A percentile compares a stretch with the other conserved stretches of the same genome.
Conservation (phyloP, 768 basidiomycete genomes). For the Mycena pura region DNA sequence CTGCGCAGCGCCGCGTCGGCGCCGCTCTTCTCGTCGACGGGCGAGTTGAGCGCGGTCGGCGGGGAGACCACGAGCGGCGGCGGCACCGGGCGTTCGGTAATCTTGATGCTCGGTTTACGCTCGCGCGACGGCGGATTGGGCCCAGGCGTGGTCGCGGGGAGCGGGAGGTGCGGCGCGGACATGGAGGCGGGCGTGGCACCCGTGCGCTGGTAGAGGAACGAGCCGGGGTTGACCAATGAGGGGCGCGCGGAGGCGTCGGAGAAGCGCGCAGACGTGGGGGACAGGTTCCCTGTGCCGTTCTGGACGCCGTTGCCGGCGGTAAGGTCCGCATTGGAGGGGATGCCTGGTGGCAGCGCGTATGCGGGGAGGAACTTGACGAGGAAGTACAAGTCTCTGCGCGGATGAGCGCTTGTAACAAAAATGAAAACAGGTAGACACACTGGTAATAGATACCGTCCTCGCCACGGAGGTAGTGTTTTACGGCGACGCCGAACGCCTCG, state of each 20-base stretch:
- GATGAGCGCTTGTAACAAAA: neutral
- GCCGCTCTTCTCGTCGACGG: conserved; percentile 17
- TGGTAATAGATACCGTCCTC: conserved; percentile 51
- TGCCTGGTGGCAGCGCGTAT: conserved; percentile 60
- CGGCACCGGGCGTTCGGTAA: conserved; percentile 22
- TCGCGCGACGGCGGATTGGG: conserved; percentile 1
- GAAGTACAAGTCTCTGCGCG: conserved; percentile 62
- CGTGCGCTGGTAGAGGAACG: conserved; percentile 34
- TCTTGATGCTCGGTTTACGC: conserved; percentile 22
- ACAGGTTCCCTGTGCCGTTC: conserved; percentile 4
- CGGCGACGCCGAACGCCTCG: conserved; percentile 68
- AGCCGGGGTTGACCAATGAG: conserved; percentile 8
- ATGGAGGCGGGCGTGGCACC: conserved; percentile 13
- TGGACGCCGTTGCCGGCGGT: conserved; percentile 4
- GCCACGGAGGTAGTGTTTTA: conserved; percentile 75
- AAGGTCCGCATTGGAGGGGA: conserved; percentile 46
- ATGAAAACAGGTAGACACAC: conserved; percentile 6
- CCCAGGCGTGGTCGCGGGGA: conserved; percentile 32
- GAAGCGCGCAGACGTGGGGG: conserved; percentile 8
- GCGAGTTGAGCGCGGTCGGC: conserved; percentile 20
- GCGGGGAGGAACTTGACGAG: conserved; percentile 77
- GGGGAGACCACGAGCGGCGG: conserved; percentile 36
- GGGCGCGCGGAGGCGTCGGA: conserved; percentile 15
- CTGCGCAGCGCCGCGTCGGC: neutral
- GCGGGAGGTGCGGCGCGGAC: conserved; percentile 36